Percentiles rank a stretch among this genome's conserved stretches.
phyloP scores from a whole-genome alignment of 2,329 filamentous ascomycete species.

The Thyridium curvatum region DNA sequence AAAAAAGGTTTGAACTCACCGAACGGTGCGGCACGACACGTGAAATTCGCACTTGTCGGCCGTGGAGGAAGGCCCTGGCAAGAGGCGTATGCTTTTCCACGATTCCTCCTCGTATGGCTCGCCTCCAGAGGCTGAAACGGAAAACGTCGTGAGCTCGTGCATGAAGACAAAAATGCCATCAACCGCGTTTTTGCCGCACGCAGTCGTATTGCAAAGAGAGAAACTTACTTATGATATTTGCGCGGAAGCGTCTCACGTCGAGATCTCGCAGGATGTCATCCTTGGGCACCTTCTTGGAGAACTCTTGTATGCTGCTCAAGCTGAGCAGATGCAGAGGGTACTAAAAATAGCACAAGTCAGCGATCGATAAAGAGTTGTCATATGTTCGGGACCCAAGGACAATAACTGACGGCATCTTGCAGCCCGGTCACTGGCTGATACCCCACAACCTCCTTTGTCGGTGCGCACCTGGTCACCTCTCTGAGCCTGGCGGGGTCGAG shows the following conservation, averaged over 20 bases:
- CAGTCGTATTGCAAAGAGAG: conserved; percentile 7
- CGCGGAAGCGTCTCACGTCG: conserved; percentile 59
- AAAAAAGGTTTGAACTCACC: conserved; percentile 31
- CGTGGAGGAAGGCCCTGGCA: conserved; percentile 39
- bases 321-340: conserved; percentile 67
- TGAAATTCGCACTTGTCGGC: conserved; percentile 37
- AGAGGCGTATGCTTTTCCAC: conserved; percentile 58
- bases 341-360: conserved; percentile 23
- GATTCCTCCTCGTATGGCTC: conserved; percentile 62
- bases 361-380: no score
- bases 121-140: conserved; percentile 49
- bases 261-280: conserved; percentile 42
- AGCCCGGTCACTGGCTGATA: conserved; percentile 63
- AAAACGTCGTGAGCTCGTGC: not conserved
- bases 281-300: conserved; percentile 50
- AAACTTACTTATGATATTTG: conserved; percentile 60
- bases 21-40: conserved; percentile 58
- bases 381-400: not conserved
- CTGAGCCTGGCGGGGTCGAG: conserved; percentile 52
- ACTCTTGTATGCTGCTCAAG: conserved; percentile 54
- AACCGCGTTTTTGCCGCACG: not conserved
- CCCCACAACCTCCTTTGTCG: conserved; percentile 48
- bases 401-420: conserved; percentile 58
- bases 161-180: not conserved
- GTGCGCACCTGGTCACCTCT: conserved; percentile 55